Evolutionary conservation across 331 rosid genomes (phyloP).

Genomic region (Prunus yedoensis): DNA sequence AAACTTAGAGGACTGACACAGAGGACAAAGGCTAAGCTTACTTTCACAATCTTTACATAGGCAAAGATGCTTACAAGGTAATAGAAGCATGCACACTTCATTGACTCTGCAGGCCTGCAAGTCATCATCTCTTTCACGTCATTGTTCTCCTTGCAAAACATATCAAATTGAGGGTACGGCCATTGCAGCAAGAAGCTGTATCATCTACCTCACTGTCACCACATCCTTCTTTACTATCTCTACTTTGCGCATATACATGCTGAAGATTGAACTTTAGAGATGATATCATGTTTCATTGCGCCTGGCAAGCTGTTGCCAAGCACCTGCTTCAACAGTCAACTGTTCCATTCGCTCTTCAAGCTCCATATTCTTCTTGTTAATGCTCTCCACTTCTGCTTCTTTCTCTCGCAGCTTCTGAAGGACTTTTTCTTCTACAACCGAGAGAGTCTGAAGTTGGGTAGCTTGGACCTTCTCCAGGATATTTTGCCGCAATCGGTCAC

Average conservation of each 20-base stretch:
- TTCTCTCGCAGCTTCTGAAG: conserved; percentile 66
- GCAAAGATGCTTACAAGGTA: conserved; percentile 96
- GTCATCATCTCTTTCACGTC: conserved; percentile 66
- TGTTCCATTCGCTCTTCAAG: conserved; percentile 77
- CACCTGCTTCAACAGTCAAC: conserved; percentile 65
- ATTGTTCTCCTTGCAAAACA: conserved; percentile 51
- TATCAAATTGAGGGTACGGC: conserved; percentile 60
- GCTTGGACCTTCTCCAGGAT: conserved; percentile 79
- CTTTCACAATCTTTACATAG: conserved; percentile 88
- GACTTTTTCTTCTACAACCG: conserved; percentile 59
- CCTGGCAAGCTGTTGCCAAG: conserved; percentile 82
- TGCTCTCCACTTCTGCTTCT: conserved; percentile 69
- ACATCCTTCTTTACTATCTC: conserved; percentile 89
- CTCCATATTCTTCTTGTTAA: conserved; percentile 70
- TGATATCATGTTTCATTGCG: conserved; percentile 71
- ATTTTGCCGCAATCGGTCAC: conserved; percentile 64
- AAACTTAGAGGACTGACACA: conserved; percentile 80
- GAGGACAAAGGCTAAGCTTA: conserved; percentile 80
- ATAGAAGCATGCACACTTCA: conserved; percentile 80
- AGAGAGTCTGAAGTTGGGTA: conserved; percentile 56
- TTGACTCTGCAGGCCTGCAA: conserved; percentile 82
- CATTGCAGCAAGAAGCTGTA: conserved; percentile 86
- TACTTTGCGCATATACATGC: conserved; percentile 68
- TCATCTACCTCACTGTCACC: conserved; percentile 91
- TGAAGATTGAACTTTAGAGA: conserved; percentile 78